phyloP scores from a whole-genome alignment of 2,329 filamentous ascomycete genomes.

The Phaeosphaeriaceae sp. region DNA sequence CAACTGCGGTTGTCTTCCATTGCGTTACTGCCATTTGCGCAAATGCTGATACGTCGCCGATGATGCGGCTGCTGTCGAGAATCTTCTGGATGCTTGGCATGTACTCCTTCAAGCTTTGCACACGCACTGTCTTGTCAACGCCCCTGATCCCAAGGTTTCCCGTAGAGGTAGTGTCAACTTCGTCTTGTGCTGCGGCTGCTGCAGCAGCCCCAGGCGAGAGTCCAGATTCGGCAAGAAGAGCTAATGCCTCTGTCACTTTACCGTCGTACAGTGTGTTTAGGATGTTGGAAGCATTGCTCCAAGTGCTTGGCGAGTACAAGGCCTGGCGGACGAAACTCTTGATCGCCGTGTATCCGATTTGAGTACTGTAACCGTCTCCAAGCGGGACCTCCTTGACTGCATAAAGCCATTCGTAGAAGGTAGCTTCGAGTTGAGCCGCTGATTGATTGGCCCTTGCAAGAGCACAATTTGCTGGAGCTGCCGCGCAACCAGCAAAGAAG shows the following conservation, averaged over 20 bases:
- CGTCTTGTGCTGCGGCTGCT: background rate
- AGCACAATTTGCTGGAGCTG: background rate
- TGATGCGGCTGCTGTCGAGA: background rate
- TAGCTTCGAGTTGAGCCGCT: background rate
- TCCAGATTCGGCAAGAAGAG: background rate
- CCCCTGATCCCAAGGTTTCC: constrained; percentile 5
- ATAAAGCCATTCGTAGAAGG: constrained; percentile 4
- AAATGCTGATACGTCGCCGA: constrained; percentile 3
- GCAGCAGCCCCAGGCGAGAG: background rate
- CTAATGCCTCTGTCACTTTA: background rate
- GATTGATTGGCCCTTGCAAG: background rate
- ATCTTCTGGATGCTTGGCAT: constrained; percentile 1
- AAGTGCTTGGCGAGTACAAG: background rate
- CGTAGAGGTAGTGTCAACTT: background rate
- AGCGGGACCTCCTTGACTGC: constrained; percentile 5
- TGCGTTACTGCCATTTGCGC: constrained; percentile 7
- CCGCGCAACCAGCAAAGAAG: background rate
- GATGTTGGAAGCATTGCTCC: background rate
- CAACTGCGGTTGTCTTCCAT: constrained; percentile 15
- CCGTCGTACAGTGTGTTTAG: background rate
- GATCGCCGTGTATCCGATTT: background rate
- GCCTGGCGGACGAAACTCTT: background rate
- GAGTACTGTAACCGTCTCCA: constrained; percentile 3
- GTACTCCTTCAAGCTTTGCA: constrained; percentile 3
- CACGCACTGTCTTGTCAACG: constrained; percentile 5